Conservation (phyloP, 2,329 filamentous ascomycete species). For the Fusarium caatingaense region DNA sequence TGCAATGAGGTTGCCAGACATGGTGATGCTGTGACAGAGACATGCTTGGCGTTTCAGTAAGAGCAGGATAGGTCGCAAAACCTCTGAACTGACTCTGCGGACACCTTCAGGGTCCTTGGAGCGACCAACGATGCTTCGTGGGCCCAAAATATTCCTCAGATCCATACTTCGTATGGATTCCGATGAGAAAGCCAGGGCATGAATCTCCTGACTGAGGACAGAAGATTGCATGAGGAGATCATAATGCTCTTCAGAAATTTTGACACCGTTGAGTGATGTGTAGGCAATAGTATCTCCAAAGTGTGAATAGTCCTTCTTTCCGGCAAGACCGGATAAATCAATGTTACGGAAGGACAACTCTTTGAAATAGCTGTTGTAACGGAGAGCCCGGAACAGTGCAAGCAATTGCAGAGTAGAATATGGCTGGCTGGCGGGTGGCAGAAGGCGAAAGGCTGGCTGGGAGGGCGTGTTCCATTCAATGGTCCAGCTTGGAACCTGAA, state of each 20-base stretch:
- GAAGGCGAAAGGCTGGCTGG: conserved; percentile 65
- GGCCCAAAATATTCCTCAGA: conserved; percentile 57
- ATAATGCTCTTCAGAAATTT: conserved; percentile 60
- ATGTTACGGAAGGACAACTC: conserved; percentile 66
- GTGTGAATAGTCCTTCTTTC: conserved; percentile 57
- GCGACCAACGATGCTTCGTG: conserved; percentile 39
- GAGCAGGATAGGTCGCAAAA: conserved; percentile 62
- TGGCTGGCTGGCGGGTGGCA: conserved; percentile 54
- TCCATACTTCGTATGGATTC: conserved; percentile 67
- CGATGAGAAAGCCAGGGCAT: conserved; percentile 66
- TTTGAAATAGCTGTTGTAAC: conserved; percentile 70
- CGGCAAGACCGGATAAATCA: conserved; percentile 57
- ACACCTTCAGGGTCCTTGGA: conserved; percentile 39
- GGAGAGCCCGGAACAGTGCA: conserved; percentile 66
- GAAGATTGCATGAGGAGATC: conserved; percentile 62
- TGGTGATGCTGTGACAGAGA: conserved; percentile 62
- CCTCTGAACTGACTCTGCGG: conserved; percentile 52
- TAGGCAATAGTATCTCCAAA: conserved; percentile 62
- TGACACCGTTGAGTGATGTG: conserved; percentile 64
- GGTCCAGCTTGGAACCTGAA: conserved; percentile 63
- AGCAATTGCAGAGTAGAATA: conserved; percentile 65
- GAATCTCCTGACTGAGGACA: conserved; percentile 66
- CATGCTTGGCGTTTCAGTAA: conserved; percentile 60
- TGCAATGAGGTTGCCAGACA: conserved; percentile 63
- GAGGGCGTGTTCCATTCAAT: conserved; percentile 57